Conservation (phyloP, 768 basidiomycete genomes). For the Amanita phalloides region DNA sequence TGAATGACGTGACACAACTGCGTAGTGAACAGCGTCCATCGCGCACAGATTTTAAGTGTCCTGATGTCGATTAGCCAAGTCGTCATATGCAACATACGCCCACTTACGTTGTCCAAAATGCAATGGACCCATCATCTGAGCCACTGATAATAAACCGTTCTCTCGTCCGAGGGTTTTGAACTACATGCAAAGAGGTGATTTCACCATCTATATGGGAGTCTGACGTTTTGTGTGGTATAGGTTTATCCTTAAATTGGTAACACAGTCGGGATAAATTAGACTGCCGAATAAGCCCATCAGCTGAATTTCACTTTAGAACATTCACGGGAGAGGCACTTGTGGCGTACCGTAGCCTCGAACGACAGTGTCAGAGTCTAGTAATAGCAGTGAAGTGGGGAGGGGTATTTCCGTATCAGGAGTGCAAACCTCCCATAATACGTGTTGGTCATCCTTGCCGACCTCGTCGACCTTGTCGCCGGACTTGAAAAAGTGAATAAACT, state of each 20-base stretch:
- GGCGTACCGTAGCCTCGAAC: constrained; percentile 55
- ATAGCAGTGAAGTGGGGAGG: constrained; percentile 29
- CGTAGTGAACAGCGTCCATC: constrained; percentile 65
- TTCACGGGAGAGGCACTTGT: not conserved
- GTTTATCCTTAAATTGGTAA: constrained; percentile 11
- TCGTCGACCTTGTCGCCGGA: not conserved
- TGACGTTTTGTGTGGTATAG: constrained; percentile 27
- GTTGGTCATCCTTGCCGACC: not conserved
- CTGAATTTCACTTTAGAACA: constrained; percentile 17
- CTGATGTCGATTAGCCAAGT: constrained; percentile 22
- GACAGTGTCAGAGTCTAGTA: constrained; percentile 46
- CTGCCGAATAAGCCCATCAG: constrained; percentile 41
- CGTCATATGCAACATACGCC: constrained; percentile 9
- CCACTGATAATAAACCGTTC: constrained; percentile 65
- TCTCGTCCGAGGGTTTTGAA: constrained; percentile 46
- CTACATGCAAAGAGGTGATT: constrained; percentile 40
- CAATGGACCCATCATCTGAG: constrained; percentile 67
- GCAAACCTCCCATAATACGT: not conserved
- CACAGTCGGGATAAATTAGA: constrained; percentile 33
- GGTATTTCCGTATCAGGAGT: constrained; percentile 11
- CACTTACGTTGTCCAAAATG: constrained; percentile 62
- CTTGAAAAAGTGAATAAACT: constrained; percentile 6
- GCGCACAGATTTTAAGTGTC: constrained; percentile 51
- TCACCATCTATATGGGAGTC: constrained; percentile 33
- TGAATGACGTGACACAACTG: constrained; percentile 51